These are phyloP conservation scores for Sarocladiaceae sp. DNA, from an alignment of 2,329 filamentous ascomycete species.

Conservation along the genomic window DNA sequence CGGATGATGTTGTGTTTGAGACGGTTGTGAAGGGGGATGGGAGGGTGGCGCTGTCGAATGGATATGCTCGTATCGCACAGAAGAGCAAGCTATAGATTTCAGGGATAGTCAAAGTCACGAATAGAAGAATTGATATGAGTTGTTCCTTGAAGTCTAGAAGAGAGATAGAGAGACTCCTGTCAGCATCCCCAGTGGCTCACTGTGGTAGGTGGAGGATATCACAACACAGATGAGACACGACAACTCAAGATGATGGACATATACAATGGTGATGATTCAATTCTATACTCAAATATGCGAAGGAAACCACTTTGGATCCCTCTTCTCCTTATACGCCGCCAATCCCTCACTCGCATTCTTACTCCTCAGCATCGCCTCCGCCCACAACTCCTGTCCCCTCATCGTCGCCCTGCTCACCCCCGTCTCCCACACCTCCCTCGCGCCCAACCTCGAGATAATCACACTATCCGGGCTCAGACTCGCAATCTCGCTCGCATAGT, in stretches of 20 bases:
- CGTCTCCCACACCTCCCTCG: conserved; percentile 28
- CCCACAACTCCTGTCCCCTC: conserved; percentile 25
- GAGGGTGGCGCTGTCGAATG: conserved; percentile 30
- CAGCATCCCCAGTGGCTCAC: too few relatives aligned
- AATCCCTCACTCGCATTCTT: conserved; percentile 22
- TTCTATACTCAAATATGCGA: conserved; percentile 22
- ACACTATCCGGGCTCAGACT: conserved; percentile 26
- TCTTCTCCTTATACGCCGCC: conserved; percentile 24
- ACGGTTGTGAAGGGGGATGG: conserved; percentile 32
- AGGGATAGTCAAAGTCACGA: neutral
- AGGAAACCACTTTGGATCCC: conserved; percentile 22
- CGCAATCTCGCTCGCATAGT: conserved; percentile 24
- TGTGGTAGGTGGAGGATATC: too few relatives aligned
- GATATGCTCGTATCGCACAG: conserved; percentile 24
- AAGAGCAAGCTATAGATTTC: conserved; percentile 19
- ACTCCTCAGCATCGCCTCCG: conserved; percentile 22
- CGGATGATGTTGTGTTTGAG: conserved; percentile 32
- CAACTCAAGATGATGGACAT: too few relatives aligned
- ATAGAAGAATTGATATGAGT: neutral
- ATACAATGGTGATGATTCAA: too few relatives aligned
- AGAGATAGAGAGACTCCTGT: too few relatives aligned
- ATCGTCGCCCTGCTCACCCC: conserved; percentile 26
- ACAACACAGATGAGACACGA: too few relatives aligned
- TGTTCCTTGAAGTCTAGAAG: too few relatives aligned
- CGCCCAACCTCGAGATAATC: conserved; percentile 24